phyloP scores from a whole-genome alignment of 2,329 filamentous ascomycete species.

The Furcasterigmium sp. region DNA sequence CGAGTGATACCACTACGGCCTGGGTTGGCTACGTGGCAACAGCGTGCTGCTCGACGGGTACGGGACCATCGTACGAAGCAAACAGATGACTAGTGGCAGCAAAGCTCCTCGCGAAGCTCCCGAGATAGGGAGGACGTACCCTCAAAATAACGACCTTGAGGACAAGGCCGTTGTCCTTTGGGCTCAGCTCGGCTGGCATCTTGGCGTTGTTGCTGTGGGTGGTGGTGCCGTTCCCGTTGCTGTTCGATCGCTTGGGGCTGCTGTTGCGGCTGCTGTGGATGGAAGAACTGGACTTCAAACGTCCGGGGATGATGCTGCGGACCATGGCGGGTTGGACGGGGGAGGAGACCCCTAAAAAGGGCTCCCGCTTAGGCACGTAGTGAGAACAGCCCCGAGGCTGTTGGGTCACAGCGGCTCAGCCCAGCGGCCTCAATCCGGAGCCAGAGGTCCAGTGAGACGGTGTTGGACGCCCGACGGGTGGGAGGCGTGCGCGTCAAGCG shows the following conservation, averaged over 20 bases:
- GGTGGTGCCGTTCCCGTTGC: conserved; percentile 26
- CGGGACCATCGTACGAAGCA: too few relatives aligned
- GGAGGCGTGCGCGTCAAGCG: too few relatives aligned
- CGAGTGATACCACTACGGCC: too few relatives aligned
- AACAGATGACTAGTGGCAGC: neutral
- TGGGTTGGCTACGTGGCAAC: too few relatives aligned
- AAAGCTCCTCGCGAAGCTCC: neutral
- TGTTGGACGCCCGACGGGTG: too few relatives aligned
- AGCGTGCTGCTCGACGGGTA: too few relatives aligned
- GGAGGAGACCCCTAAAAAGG: conserved; percentile 11
- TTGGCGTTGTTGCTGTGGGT: conserved; percentile 11
- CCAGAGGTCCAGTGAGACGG: too few relatives aligned
- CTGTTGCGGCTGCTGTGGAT: conserved; percentile 39
- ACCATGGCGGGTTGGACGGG: conserved; percentile 36
- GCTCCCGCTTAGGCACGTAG: neutral
- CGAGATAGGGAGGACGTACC: conserved; percentile 24
- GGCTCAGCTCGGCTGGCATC: conserved; percentile 17
- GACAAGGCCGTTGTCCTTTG: conserved; percentile 39
- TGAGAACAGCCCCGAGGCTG: too few relatives aligned
- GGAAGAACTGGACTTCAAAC: conserved; percentile 40
- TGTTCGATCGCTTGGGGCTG: conserved; percentile 45
- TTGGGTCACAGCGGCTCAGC: too few relatives aligned
- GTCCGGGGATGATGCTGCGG: conserved; percentile 47
- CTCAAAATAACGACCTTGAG: conserved; percentile 48
- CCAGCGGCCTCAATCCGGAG: too few relatives aligned